Evolutionary conservation across 148 eudicot genomes (phyloP), one percentile per base, ranked within the genome.

Genomic region (Cornus florida): DNA sequence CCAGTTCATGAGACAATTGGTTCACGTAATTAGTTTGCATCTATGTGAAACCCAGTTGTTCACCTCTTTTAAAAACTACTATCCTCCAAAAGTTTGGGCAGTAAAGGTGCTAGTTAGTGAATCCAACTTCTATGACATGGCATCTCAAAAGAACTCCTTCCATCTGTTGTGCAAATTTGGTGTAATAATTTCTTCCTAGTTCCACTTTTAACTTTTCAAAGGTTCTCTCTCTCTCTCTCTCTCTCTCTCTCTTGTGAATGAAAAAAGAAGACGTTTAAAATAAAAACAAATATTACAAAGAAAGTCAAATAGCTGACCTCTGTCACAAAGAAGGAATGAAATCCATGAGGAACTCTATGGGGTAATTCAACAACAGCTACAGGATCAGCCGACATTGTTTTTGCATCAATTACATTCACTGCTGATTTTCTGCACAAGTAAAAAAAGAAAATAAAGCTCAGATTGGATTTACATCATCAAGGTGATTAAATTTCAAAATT

Each of bases 241-340:
- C 38, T 2, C 38, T n/a, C n/a, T n/a, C n/a, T n/a, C n/a, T n/a
- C n/a, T 33, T 3, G 35, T 33, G 35, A 33, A 48, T 48, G 10
- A 48, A 48, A 1, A 48, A 48, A 48, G 4, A 8, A 48, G 1
- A 3, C 3, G 3, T 35, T 35, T 32, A 64, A 32, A 43, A 10
- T 5, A 19, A 17, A 69, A 39, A 70, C 17, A 35, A 19, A 56
- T 68, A 67, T 2, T 35, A 32, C 8, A 56, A 64, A 70, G 11
- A 59, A 60, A 70, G 32, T 13, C 10, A 50, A 32, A 66, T 56
- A 22, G 85, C 93, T 67, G 57, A 94, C 98, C 98, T 94, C 98
- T 17, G 94, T 90, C 3, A 94, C 92, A 78, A 95, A 95, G 90
- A 95, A 89, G 74, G 98, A 97, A 84, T 95, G 98, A 83, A 95